phyloP scores from a whole-genome alignment of 208 protist species.

The Herpetomonas samuelpessoai region DNA sequence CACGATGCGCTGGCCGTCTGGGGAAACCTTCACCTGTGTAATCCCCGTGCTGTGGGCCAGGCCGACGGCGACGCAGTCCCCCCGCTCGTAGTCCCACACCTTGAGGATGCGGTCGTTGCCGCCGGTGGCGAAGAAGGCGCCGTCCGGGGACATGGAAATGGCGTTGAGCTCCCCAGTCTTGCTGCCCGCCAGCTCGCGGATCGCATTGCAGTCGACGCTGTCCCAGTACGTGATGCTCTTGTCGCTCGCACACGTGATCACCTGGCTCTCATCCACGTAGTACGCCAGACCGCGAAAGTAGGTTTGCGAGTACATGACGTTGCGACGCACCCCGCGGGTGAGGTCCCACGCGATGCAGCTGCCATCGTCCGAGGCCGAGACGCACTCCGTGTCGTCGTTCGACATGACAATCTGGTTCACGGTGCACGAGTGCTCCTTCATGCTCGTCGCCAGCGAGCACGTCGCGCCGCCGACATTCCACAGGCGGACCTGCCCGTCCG shows the following conservation, averaged over 20 bases:
- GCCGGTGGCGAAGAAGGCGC: conserved; percentile 88
- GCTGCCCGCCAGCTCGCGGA: conserved; percentile 92
- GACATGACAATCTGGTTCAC: conserved; percentile 87
- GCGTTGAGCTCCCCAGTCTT: conserved; percentile 91
- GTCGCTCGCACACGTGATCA: conserved; percentile 94
- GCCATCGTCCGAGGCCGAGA: conserved; percentile 93
- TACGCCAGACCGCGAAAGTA: conserved; percentile 93
- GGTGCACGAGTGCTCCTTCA: conserved; percentile 96
- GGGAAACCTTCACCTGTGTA: conserved; percentile 86
- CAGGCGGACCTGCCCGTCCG: conserved; percentile 92
- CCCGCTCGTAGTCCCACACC: conserved; percentile 95
- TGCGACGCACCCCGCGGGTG: conserved; percentile 84
- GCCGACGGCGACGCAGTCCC: conserved; percentile 83
- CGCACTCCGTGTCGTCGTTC: conserved; percentile 90
- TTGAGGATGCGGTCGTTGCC: conserved; percentile 93
- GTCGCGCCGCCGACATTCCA: conserved; percentile 72
- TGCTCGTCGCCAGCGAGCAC: conserved; percentile 89
- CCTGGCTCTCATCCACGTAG: conserved; percentile 91
- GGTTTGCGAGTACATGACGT: conserved; percentile 95
- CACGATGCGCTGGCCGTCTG: conserved; percentile 88
- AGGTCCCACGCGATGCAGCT: conserved; percentile 96
- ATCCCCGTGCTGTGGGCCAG: conserved; percentile 94
- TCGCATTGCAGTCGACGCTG: conserved; percentile 90
- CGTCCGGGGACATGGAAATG: conserved; percentile 85
- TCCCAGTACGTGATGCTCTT: conserved; percentile 96